Base-by-base conservation (phyloP, 148 eudicot species). In the Fallopia convolvulus region DNA sequence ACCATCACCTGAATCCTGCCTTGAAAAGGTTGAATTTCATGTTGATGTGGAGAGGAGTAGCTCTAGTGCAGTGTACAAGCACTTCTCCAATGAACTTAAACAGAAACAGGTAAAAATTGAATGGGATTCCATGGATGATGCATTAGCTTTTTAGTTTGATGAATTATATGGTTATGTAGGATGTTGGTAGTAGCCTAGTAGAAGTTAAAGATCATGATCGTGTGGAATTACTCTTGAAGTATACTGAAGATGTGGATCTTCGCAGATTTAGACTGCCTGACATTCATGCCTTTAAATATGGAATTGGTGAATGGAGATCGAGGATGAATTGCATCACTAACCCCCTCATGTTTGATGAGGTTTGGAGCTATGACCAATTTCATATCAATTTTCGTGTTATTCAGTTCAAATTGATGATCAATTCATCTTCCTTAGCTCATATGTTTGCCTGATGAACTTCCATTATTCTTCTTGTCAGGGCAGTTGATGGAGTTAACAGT, bases 191-290 rank as follows among this genome's bases (percentile, higher is more conserved):
- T 20, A 76, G 80, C 79, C 84, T 94, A 48, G 76, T 90, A 70
- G 77, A 82, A 76, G 72, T 74, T 47, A 58, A 89, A 80, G 87
- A 85, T 52, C 84, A 75, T 74, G 87, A 79, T 56, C 87, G 85
- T 21, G 79, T 94, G 55, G 93, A 92, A 78, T 76, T 33, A 75
- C 61, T 94, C 75, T 85, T 94, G 72, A 86, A 86, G 75, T 90
- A 85, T 75, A 81, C 92, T 76, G 95, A 90, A 86, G 98, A 92
- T 81, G 84, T 78, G 79, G 95, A 92, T 84, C 88, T 94, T 80
- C 87, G 90, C 42, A 79, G 49, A 46, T 89, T 89, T 91, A 90
- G 80, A 46, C 77, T 92, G 81, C 90, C 91, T 74, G 87, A 89
- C 80, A 84, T 83, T 72, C 83, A 80, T 83, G 91, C 88, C 71